Evolutionary conservation across 1,139 yeast species (phyloP), one percentile per base, ranked within the genome.

Genomic region (Pneumocystis oryctolagi): DNA sequence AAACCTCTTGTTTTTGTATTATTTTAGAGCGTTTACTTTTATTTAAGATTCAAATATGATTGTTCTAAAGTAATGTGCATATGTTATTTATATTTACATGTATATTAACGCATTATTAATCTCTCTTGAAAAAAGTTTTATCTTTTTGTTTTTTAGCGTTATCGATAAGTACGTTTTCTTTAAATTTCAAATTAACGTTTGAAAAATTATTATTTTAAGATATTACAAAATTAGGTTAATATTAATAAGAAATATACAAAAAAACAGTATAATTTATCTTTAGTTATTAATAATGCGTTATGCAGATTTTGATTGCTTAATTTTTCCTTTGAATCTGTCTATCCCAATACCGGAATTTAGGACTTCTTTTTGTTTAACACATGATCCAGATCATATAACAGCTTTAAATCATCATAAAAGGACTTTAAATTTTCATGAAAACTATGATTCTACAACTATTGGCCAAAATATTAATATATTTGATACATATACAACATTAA

Each of bases 211-310:
- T 34, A 34, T 8, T 3, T 2, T 14, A 37, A 16, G 5, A 16
- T 37, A 18, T 18, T 77, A 76, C 5, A 18, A 12, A 6, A 30
- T 30, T 34, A 25, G 16, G 14, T 37, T 14, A 37, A 37, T 37
- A 37, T 37, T 37, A 5, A 37, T 2, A 37, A 34, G 40, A 37
- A 37, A 16, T 37, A 37, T 18, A 18, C 5, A 2, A 14, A 37
- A 37, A 16, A 37, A 16, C 2, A 5, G 5, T 16, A 6, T 2
- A 8, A 14, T 37, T 37, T 37, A 14, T 6, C 16, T 37, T 16
- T 37, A 16, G 14, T 16, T 20, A 37, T 37, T 14, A 25, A 20
- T 3, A 20, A 47, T 47, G 55, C 55, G 55, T 47, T 47, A 47
- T 47, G 55, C 55, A 5, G 55, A 47, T n/a, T 47, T 47, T 47